Evolutionary conservation across 257 asterid genomes (phyloP).

Genomic region (Haberlea rhodopensis): DNA sequence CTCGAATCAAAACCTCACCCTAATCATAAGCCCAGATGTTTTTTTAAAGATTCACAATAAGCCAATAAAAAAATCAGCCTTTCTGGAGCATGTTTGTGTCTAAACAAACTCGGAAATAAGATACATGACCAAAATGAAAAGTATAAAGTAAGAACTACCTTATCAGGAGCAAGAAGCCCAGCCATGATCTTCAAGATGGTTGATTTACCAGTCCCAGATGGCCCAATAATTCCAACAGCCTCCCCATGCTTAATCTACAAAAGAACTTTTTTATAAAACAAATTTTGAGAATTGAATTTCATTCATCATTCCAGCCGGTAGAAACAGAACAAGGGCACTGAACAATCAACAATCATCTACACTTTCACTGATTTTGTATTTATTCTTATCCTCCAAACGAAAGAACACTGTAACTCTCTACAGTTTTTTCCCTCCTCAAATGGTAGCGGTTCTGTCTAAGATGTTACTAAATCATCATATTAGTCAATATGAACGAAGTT

Average conservation of each 20-base stretch:
- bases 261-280: slow-evolving; percentile 18
- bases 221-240: slow-evolving; percentile 99
- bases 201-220: slow-evolving; percentile 99
- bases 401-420: neutral
- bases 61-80: slow-evolving; percentile 21
- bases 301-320: neutral
- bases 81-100: slow-evolving; percentile 7
- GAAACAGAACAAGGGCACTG: slow-evolving; percentile 7
- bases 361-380: neutral
- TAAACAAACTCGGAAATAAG: slow-evolving; percentile 12
- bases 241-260: slow-evolving; percentile 96
- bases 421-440: too few relatives aligned
- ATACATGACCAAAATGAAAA: neutral
- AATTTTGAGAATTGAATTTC: neutral
- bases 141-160: slow-evolving; percentile 45
- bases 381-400: neutral
- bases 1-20: slow-evolving; percentile 96
- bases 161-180: slow-evolving; percentile 98
- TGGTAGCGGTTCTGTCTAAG: neutral
- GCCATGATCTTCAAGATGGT: slow-evolving; percentile 96
- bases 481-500: neutral
- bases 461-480: neutral
- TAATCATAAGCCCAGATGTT: slow-evolving; percentile 31
- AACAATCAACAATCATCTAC: neutral
- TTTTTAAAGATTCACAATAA: slow-evolving; percentile 20